Conservation (phyloP, 495 filamentous ascomycete genomes). For the Trypethelium eluteriae region DNA sequence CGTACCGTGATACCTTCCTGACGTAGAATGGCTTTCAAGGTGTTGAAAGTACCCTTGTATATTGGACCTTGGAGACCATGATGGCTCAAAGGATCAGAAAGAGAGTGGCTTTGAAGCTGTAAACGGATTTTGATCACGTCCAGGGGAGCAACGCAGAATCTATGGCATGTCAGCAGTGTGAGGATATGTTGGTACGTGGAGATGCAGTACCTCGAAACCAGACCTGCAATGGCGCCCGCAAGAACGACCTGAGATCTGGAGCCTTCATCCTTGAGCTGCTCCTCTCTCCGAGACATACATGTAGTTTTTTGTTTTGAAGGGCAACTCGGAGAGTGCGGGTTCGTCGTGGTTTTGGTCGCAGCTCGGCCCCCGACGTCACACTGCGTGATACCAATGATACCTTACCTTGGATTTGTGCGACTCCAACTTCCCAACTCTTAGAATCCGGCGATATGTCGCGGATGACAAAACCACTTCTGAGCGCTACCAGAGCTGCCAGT, state of each 20-base stretch:
- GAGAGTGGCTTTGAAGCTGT: slow-evolving; percentile 78
- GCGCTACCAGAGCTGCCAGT: background rate
- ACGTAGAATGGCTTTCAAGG: slow-evolving; percentile 63
- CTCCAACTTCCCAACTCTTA: background rate
- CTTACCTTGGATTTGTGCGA: too few relatives aligned
- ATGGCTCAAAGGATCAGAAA: slow-evolving; percentile 56
- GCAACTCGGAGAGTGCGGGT: too few relatives aligned
- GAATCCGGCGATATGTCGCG: background rate
- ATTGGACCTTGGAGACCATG: slow-evolving; percentile 50
- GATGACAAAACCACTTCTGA: background rate
- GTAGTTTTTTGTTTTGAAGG: background rate
- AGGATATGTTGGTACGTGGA: background rate
- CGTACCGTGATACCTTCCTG: slow-evolving; percentile 68
- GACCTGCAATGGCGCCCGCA: slow-evolving; percentile 79
- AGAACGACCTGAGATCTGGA: slow-evolving; percentile 58
- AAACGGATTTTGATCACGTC: slow-evolving; percentile 97
- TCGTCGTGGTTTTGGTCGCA: background rate
- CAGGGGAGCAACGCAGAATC: slow-evolving; percentile 84
- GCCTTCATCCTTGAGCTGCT: slow-evolving; percentile 11
- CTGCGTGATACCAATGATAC: background rate
- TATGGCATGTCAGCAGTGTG: slow-evolving; percentile 29
- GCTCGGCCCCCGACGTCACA: background rate
- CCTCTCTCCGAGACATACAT: slow-evolving; percentile 14
- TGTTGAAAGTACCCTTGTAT: slow-evolving; percentile 72
- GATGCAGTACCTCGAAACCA: slow-evolving; percentile 64